Base-by-base conservation (phyloP, 2,329 filamentous ascomycete genomes). In the Xylaria sp. region DNA sequence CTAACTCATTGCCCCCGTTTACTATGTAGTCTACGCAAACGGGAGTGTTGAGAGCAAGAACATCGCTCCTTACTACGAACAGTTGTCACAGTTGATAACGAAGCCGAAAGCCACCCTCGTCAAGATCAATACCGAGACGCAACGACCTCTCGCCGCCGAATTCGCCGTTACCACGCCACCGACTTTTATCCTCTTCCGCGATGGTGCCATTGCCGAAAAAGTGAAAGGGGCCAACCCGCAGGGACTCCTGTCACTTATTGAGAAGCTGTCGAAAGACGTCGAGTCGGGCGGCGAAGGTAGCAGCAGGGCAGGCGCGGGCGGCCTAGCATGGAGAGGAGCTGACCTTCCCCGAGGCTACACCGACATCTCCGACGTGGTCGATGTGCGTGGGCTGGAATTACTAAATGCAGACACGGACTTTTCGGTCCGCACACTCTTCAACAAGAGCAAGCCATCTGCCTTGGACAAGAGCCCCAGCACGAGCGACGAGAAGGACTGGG, bases 381-480 rank as follows among this genome's bases (percentile, higher is more conserved):
- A 98, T 75, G 78, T 90, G 30, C 89, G 90, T 75, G 92, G 92
- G 4, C 84, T 96, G 72, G 96, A 99, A 78, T 86, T 98, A 63
- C 83, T 98, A 76, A 99, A 99, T 78, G 88, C 92, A 27, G 93
- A 97, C 76, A 90, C 89, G 74, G 89, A 92, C 51, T 89, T 90
- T 8, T 85, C 85, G 45, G 92, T 94, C 65, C 87, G 90, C 73
- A 88, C 88, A 8, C 84, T 98, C 19, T 94, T 98, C 78, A 89
- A 90, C 57, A 88, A 89, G 75, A 86, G 82, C 64, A 89, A 89
- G 77, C 81, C 79, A 19, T 79, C 81, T 14, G 81, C 83, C n/a
- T 87, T 88, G 75, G 94, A 97, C 80, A 98, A 93, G 90, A 90
- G 97, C 21, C 92, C 97, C 84, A 97, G 92, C 80, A 93, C 97